A percentile compares a stretch with the other conserved stretches of the same genome.
phyloP scores from a whole-genome alignment of 768 basidiomycete genomes.

The Sporobolomyces roseus region DNA sequence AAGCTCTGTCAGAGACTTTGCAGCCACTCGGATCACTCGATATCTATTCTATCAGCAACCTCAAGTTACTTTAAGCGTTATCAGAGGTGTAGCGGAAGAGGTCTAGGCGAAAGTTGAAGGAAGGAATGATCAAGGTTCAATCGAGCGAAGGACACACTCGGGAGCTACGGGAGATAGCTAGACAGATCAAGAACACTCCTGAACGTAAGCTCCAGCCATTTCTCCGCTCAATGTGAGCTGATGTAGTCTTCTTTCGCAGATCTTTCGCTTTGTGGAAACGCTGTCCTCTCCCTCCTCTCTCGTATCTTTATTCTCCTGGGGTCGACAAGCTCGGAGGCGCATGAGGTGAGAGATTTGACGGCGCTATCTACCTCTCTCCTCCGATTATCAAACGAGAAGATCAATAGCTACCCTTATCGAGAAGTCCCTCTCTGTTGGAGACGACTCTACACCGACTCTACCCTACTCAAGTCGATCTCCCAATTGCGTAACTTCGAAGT shows the following conservation, averaged over 20 bases:
- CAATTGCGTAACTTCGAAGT: constrained; percentile 19
- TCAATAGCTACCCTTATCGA: constrained; percentile 53
- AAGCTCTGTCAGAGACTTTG: too few species aligned
- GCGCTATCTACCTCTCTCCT: constrained; percentile 49
- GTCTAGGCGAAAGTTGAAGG: neutral
- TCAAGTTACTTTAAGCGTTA: too few species aligned
- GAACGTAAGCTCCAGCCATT: neutral
- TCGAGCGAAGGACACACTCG: too few species aligned
- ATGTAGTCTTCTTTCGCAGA: neutral
- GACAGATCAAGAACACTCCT: neutral
- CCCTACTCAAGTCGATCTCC: constrained; percentile 54
- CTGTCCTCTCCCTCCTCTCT: neutral
- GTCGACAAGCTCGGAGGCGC: neutral
- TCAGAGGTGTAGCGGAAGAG: too few species aligned
- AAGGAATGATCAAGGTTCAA: neutral
- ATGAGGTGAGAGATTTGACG: constrained; percentile 12
- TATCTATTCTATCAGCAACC: too few species aligned
- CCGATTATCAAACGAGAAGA: constrained; percentile 54
- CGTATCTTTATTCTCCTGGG: neutral
- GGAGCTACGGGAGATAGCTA: neutral
- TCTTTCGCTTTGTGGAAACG: neutral
- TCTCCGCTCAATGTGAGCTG: neutral
- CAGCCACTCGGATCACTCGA: too few species aligned
- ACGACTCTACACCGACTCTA: constrained; percentile 69
- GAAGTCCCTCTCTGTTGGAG: constrained; percentile 41